Percentiles rank a stretch among this genome's conserved stretches.
Conservation (phyloP, 1,284 basidiomycete species). For the Stygiomarasmius scandens region DNA sequence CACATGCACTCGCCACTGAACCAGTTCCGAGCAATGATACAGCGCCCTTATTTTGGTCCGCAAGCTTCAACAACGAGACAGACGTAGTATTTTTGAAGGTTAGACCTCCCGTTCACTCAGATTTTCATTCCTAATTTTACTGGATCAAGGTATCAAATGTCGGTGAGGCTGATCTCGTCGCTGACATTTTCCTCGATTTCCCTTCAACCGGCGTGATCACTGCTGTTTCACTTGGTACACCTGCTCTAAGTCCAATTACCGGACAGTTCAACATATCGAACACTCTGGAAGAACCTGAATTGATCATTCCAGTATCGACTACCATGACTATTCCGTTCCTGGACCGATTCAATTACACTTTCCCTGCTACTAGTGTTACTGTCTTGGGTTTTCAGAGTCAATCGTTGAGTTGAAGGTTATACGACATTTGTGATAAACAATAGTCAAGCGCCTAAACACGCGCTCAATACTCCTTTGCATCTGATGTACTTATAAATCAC, state of each 20-base stretch:
- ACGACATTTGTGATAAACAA: too few species aligned
- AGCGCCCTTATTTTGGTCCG: constrained; percentile 37
- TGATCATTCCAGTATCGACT: constrained; percentile 29
- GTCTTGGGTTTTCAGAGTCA: constrained; percentile 19
- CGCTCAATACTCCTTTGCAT: too few species aligned
- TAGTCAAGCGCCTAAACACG: too few species aligned
- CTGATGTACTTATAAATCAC: too few species aligned
- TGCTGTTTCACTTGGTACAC: constrained; percentile 29
- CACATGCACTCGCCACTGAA: constrained; percentile 34
- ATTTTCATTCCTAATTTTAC: not conserved
- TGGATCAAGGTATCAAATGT: constrained; percentile 33
- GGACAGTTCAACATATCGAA: constrained; percentile 36
- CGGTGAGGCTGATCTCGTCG: constrained; percentile 30
- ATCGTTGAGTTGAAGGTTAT: not conserved
- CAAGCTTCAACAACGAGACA: constrained; percentile 35
- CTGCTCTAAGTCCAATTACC: constrained; percentile 31
- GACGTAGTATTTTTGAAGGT: constrained; percentile 38
- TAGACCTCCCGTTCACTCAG: not conserved
- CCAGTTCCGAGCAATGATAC: constrained; percentile 30
- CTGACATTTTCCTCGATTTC: constrained; percentile 35
- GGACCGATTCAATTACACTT: constrained; percentile 35
- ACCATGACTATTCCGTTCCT: constrained; percentile 30
- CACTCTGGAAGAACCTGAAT: constrained; percentile 33
- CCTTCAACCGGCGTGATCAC: constrained; percentile 22
- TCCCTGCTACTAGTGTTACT: constrained; percentile 37